Evolutionary conservation across 2,329 filamentous ascomycete species (phyloP), one percentile per base, ranked within the genome.

Genomic region (Aspergillus oerlinghausenensis): DNA sequence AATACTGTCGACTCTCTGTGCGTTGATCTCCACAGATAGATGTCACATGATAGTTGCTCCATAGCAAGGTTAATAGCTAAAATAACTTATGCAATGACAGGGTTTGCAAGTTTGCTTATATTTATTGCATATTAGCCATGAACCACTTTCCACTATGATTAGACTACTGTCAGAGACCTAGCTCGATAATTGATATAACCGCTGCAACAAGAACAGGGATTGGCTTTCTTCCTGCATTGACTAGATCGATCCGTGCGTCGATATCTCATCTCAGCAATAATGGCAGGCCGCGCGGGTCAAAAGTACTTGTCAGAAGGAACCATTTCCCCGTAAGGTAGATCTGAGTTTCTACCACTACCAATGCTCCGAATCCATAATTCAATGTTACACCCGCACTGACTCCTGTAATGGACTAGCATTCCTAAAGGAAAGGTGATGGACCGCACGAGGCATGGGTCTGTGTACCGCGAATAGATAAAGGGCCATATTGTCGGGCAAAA

Each of bases 151-250:
- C 32, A 38, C 14, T 38, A 17, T 7, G 32, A 17, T 38, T 38
- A 38, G 14, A 7, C 14, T 38, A 52, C 26, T 38, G 43, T 47
- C 14, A 38, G 51, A 54, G 25, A 25, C 29, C 29, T 23, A 28
- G 32, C 28, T 54, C 43, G 26, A 28, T 42, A 48, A 28, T 42
- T 8, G 6, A 50, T n/a, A 6, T n/a, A 8, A 23, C 42, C 42
- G 40, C 51, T 61, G 56, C 61, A 54, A 52, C 51, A n/a, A 47
- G 45, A 55, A 43, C 61, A 61, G 49, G 57, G 57, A 58, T 38
- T 38, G 32, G 32, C 32, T 38, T 14, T 17, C 32, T 38, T 38
- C 32, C 32, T 38, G 32, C 32, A 38, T 38, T 7, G 7, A 38
- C 32, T 38, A 38, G 32, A 38, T 38, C 5, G 32, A 38, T 38